Percentiles rank a stretch among this genome's conserved stretches.
Conservation (phyloP, 371 early-diverging fungal genomes). For the Circinella umbellata region DNA sequence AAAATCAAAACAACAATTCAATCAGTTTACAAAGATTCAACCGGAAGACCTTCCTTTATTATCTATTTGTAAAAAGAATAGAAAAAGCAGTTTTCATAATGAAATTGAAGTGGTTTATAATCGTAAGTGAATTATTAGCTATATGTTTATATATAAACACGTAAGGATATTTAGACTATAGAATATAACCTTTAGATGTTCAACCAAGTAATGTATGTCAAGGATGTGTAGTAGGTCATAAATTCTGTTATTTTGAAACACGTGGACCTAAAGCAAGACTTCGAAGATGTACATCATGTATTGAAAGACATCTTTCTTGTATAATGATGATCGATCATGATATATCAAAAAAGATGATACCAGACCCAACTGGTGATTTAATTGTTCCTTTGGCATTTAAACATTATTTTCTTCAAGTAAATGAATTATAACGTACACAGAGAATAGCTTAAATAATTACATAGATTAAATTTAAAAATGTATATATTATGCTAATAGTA, state of each 20-base stretch:
- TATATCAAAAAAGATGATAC: background rate
- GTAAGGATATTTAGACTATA: background rate
- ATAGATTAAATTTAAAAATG: no score
- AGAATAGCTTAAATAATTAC: no score
- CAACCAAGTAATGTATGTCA: conserved; percentile 1
- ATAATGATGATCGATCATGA: background rate
- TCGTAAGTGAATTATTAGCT: background rate
- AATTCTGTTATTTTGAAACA: background rate
- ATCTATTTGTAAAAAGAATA: background rate
- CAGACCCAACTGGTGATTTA: background rate
- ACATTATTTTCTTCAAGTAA: conserved; percentile 1
- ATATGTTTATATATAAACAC: no score
- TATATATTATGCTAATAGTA: background rate
- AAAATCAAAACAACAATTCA: no score
- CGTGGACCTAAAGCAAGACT: conserved; percentile 2
- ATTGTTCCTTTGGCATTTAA: background rate
- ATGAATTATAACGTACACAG: background rate
- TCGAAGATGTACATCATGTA: background rate
- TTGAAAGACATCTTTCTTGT: background rate
- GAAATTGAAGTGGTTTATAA: background rate
- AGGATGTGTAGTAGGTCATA: background rate
- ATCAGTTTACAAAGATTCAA: background rate
- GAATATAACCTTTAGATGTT: background rate
- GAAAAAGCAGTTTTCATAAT: background rate
- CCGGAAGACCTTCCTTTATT: background rate